Percentiles rank a stretch among this genome's conserved stretches.
Evolutionary conservation across 306 rosid genomes (phyloP).

Genomic region (Lagenaria siceraria): DNA sequence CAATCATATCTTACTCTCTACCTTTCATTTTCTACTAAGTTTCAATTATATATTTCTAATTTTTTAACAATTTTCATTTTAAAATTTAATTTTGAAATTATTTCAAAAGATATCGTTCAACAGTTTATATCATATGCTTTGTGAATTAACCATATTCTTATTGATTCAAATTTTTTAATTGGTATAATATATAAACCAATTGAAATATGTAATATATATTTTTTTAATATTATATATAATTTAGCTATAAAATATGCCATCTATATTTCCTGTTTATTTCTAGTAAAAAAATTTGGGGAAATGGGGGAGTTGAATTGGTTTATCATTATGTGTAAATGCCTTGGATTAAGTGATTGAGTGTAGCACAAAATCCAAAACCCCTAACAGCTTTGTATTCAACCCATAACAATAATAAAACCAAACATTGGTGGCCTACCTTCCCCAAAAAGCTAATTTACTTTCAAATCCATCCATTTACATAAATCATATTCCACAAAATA

Average conservation of each 20-base stretch:
- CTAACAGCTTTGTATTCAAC: conserved; percentile 25
- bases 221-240: no score
- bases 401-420: conserved; percentile 10
- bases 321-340: conserved; percentile 9
- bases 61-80: no score
- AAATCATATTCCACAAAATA: not conserved
- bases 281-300: not conserved
- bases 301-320: not conserved
- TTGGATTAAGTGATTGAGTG: conserved; percentile 31
- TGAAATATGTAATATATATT: no score
- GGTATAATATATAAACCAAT: no score
- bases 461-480: conserved; percentile 19
- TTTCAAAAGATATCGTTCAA: no score
- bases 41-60: no score
- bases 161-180: no score
- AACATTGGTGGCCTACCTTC: conserved; percentile 39
- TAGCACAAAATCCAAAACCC: conserved; percentile 41
- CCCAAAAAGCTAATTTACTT: conserved; percentile 39
- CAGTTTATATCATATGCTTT: no score
- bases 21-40: no score
- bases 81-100: no score
- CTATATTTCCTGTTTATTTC: not conserved
- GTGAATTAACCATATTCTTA: no score
- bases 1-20: not conserved
- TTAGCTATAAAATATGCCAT: no score